Conservation (phyloP, 2,329 filamentous ascomycete genomes). For the Calonectria ilicicola region DNA sequence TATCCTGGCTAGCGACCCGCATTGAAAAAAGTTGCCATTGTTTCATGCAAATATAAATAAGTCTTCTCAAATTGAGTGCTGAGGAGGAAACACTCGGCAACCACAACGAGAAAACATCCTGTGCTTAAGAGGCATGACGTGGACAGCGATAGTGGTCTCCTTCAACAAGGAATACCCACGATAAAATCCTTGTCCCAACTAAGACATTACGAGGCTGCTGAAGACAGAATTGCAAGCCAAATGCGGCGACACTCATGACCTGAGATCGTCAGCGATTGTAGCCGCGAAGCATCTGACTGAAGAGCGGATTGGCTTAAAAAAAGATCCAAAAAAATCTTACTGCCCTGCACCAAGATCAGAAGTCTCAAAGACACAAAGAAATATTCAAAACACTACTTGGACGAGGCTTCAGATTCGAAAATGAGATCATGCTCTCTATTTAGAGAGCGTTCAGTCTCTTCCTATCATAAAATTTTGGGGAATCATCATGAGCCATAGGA, state of each 20-base stretch:
- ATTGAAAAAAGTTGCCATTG: neutral
- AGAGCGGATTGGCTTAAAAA: too few relatives aligned
- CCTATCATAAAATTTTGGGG: conserved; percentile 71
- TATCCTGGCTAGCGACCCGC: neutral
- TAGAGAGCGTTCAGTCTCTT: conserved; percentile 73
- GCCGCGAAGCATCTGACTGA: neutral
- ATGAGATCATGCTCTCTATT: conserved; percentile 71
- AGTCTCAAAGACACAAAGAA: neutral
- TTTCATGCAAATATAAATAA: neutral
- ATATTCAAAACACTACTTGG: conserved; percentile 13
- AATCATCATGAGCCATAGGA: conserved; percentile 72
- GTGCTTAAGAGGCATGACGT: conserved; percentile 8
- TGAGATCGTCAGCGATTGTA: too few relatives aligned
- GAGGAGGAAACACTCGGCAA: neutral
- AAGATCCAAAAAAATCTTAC: neutral
- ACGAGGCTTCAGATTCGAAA: conserved; percentile 70
- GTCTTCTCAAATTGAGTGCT: neutral
- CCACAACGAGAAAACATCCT: neutral
- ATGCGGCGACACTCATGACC: neutral
- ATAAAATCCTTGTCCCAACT: neutral
- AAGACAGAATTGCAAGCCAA: neutral
- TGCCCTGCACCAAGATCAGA: neutral
- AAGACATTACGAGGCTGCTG: neutral
- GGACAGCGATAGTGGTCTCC: neutral
- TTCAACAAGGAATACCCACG: neutral